Evolutionary conservation across 2,329 filamentous ascomycete genomes (phyloP).

Genomic region (Aspergillus aculeatinus): DNA sequence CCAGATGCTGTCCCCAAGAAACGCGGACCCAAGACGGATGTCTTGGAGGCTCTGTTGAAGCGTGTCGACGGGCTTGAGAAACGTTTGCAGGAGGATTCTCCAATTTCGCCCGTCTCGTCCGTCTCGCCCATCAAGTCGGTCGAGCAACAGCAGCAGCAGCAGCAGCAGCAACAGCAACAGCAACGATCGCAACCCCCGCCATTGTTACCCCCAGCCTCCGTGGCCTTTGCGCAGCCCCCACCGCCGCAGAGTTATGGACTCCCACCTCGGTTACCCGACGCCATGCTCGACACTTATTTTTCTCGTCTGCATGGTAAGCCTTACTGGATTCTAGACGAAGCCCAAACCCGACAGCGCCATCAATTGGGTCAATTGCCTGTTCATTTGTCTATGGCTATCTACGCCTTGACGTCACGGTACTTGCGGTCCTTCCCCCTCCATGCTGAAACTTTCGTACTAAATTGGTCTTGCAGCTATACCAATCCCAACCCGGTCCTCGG

Average conservation of each 20-base stretch:
- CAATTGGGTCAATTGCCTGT: conserved; percentile 64
- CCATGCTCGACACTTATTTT: conserved; percentile 77
- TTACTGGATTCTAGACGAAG: conserved; percentile 77
- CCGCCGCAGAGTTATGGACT: conserved; percentile 12
- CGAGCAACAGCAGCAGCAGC: conserved; percentile 9
- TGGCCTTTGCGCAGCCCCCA: background rate
- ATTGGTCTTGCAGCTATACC: conserved; percentile 61
- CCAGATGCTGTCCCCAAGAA: conserved; percentile 83
- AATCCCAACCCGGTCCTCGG: conserved; percentile 66
- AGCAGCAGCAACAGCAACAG: conserved; percentile 8
- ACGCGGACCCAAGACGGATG: conserved; percentile 84
- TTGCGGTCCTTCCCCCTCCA: conserved; percentile 22
- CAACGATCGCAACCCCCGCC: conserved; percentile 15
- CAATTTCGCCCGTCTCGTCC: conserved; percentile 45
- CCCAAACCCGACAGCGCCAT: conserved; percentile 68
- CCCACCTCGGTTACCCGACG: conserved; percentile 54
- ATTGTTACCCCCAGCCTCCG: conserved; percentile 15
- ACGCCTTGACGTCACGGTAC: conserved; percentile 62
- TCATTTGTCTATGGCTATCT: conserved; percentile 53
- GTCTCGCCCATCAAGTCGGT: conserved; percentile 42
- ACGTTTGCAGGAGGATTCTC: conserved; percentile 66
- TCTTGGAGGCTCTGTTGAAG: conserved; percentile 79
- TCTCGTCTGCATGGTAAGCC: conserved; percentile 76
- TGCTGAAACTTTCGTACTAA: conserved; percentile 16
- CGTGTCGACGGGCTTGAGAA: conserved; percentile 83